These are phyloP conservation scores for Eucalyptus tenuipes DNA, from an alignment of 345 rosid species.

Conservation along the genomic window DNA sequence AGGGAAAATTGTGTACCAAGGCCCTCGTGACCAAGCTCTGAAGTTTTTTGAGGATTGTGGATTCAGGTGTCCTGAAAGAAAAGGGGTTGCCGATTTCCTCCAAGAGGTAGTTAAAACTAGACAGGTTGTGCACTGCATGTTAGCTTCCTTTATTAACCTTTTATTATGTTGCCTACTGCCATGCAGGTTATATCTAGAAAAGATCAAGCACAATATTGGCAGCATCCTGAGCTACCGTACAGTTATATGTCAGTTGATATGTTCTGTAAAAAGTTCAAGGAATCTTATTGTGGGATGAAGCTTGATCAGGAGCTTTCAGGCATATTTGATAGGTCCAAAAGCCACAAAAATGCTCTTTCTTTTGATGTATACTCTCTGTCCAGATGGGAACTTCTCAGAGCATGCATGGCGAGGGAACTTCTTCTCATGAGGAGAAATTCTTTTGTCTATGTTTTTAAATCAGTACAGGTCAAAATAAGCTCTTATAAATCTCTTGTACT, in stretches of 20 bases:
- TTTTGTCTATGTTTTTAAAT: conserved; percentile 35
- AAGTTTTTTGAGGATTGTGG: conserved; percentile 48
- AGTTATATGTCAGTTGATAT: conserved; percentile 22
- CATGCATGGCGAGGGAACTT: conserved; percentile 42
- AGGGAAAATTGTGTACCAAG: conserved; percentile 49
- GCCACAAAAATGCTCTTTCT: conserved; percentile 29
- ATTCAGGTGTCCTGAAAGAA: conserved; percentile 50
- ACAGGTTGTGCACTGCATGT: background rate
- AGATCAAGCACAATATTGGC: conserved; percentile 63
- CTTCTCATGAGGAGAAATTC: conserved; percentile 56
- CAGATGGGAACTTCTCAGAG: conserved; percentile 37
- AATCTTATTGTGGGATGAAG: conserved; percentile 11
- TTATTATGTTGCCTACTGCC: background rate
- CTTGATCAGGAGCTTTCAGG: conserved; percentile 16
- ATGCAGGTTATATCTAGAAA: conserved; percentile 47
- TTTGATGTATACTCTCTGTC: conserved; percentile 25
- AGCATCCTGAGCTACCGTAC: conserved; percentile 8
- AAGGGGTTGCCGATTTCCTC: conserved; percentile 51
- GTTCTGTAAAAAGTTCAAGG: conserved; percentile 26
- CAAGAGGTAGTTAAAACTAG: conserved; percentile 27
- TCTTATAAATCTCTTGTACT: background rate
- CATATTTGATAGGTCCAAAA: conserved; percentile 18
- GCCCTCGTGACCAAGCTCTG: conserved; percentile 21
- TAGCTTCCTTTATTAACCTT: background rate
- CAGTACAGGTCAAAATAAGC: conserved; percentile 22